A percentile compares a stretch with the other conserved stretches of the same genome.
Evolutionary conservation across 2,329 filamentous ascomycete species (phyloP).

Genomic region (Clarireedia paspali): DNA sequence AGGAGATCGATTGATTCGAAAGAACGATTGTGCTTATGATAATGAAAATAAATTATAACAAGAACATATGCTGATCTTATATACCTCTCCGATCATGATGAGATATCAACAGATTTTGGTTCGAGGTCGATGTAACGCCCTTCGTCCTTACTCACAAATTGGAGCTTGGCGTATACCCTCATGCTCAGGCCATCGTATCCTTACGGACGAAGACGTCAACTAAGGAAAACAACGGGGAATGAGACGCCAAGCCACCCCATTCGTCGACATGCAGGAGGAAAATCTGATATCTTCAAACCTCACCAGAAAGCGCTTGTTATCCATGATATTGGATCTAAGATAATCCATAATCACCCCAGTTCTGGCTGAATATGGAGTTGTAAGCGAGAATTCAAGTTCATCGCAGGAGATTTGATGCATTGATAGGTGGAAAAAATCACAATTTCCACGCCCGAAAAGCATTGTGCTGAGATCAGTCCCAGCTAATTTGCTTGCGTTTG

Average conservation of each 20-base stretch:
- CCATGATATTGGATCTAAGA: not conserved
- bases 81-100: not conserved
- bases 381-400: not conserved
- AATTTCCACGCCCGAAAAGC: not conserved
- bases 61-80: conserved; percentile 17
- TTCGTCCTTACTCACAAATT: not conserved
- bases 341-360: not conserved
- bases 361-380: not conserved
- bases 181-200: not conserved
- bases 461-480: not conserved
- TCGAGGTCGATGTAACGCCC: not conserved
- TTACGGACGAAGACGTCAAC: no score
- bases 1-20: not conserved
- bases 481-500: not conserved
- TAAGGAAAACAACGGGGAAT: not conserved
- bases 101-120: not conserved
- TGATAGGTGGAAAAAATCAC: not conserved
- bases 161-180: not conserved
- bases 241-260: not conserved
- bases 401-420: not conserved
- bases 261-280: not conserved
- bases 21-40: conserved; percentile 1
- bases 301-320: not conserved
- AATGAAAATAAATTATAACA: conserved; percentile 18
- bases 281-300: not conserved